These are phyloP conservation scores for Chaetoceros tenuissimus DNA, from an alignment of 108 stramenopile species.

Conservation along the genomic window DNA sequence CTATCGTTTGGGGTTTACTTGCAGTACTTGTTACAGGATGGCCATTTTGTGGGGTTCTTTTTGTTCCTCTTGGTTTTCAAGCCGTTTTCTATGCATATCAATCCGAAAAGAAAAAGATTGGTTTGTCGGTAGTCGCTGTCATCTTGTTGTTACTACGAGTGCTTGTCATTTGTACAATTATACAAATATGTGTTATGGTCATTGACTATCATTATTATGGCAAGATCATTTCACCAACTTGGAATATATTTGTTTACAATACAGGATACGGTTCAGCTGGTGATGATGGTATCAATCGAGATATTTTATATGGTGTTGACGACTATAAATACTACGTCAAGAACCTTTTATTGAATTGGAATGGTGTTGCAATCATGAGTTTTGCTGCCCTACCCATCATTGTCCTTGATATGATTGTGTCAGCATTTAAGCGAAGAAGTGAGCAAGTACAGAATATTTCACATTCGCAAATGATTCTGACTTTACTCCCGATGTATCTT, in stretches of 20 bases:
- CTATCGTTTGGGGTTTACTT: conserved; percentile 56
- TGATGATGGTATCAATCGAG: conserved; percentile 9
- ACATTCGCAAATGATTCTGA: conserved; percentile 8
- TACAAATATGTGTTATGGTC: conserved; percentile 48
- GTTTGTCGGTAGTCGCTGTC: not conserved
- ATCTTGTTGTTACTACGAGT: conserved; percentile 14
- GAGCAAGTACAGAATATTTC: not conserved
- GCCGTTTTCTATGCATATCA: conserved; percentile 23
- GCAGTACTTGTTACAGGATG: conserved; percentile 85
- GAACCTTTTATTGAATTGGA: conserved; percentile 90
- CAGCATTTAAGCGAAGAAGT: not conserved
- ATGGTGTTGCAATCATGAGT: conserved; percentile 51
- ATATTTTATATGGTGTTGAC: conserved; percentile 95
- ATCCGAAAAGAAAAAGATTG: not conserved
- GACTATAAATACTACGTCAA: conserved; percentile 87
- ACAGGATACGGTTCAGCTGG: conserved; percentile 59
- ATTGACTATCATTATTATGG: conserved; percentile 61
- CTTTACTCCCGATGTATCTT: conserved; percentile 50
- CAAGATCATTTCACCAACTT: conserved; percentile 37
- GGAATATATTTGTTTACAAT: conserved; percentile 79
- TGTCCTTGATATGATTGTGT: conserved; percentile 5
- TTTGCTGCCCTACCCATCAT: conserved; percentile 22
- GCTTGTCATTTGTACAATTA: conserved; percentile 18
- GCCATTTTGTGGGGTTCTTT: conserved; percentile 94
- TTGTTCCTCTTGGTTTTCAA: conserved; percentile 79